Evolutionary conservation across 2,329 filamentous ascomycete species (phyloP).

Genomic region (Hymenoscyphus fructigenus): DNA sequence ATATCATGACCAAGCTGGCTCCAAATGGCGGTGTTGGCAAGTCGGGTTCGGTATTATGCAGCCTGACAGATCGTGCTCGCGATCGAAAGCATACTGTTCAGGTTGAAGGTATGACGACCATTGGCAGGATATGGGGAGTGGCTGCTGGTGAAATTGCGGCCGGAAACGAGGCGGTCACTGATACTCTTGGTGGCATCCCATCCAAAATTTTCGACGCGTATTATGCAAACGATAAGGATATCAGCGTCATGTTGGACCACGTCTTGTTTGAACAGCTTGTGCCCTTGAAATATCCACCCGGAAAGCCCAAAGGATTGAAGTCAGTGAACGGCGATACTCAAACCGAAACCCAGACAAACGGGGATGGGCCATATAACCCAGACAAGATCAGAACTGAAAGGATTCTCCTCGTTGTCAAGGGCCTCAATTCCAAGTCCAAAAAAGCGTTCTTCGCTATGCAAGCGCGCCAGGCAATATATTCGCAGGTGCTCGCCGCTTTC

Average conservation of each 20-base stretch:
- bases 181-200: conserved; percentile 78
- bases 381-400: conserved; percentile 81
- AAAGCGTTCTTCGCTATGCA: conserved; percentile 88
- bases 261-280: conserved; percentile 85
- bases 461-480: conserved; percentile 71
- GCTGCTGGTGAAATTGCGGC: conserved; percentile 82
- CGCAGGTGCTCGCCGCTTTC: conserved; percentile 72
- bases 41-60: conserved; percentile 74
- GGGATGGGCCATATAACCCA: conserved; percentile 54
- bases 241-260: conserved; percentile 80
- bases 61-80: conserved; percentile 82
- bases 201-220: conserved; percentile 82
- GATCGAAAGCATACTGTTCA: conserved; percentile 82
- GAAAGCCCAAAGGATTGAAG: conserved; percentile 62
- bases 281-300: conserved; percentile 82
- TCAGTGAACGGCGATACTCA: conserved; percentile 57
- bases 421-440: conserved; percentile 74
- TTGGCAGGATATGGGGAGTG: conserved; percentile 91
- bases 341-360: conserved; percentile 45
- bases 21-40: conserved; percentile 72
- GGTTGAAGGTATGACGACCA: conserved; percentile 79
- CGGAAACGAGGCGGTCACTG: conserved; percentile 72
- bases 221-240: conserved; percentile 85
- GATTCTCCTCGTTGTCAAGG: conserved; percentile 77
- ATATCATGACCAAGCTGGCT: conserved; percentile 80